Evolutionary conservation across 305 asterid species (phyloP).

Genomic region (Rubia tinctorum): DNA sequence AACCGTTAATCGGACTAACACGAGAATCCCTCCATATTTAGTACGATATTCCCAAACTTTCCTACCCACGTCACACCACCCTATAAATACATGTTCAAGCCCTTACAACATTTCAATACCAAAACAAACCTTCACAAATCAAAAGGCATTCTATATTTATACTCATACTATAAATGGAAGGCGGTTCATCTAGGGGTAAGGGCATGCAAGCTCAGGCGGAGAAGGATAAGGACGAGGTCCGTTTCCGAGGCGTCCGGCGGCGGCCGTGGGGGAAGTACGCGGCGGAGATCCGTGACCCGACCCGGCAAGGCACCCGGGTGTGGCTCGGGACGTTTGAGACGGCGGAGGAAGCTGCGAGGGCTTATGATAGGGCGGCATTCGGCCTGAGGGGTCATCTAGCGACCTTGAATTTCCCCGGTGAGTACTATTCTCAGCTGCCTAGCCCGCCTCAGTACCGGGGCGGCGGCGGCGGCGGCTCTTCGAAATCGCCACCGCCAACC

Average conservation of each 20-base stretch:
- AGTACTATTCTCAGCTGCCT: constrained; percentile 53
- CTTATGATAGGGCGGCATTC: constrained; percentile 67
- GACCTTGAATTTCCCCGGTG: constrained; percentile 60
- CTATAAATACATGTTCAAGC: constrained; percentile 17
- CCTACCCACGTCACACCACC: constrained; percentile 21
- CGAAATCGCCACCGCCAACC: neutral
- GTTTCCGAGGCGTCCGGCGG: constrained; percentile 62
- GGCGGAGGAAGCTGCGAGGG: constrained; percentile 81
- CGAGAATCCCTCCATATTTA: constrained; percentile 13
- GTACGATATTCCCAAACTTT: neutral
- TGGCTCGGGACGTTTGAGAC: constrained; percentile 86
- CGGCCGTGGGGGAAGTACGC: constrained; percentile 83
- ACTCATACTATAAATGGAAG: constrained; percentile 38
- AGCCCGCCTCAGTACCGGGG: constrained; percentile 19
- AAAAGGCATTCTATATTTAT: neutral
- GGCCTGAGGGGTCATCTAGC: constrained; percentile 75
- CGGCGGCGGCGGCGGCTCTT: neutral
- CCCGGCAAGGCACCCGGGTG: constrained; percentile 47
- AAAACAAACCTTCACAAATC: neutral
- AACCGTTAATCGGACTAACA: too few relatives aligned
- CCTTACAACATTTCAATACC: neutral
- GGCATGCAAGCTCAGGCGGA: constrained; percentile 48
- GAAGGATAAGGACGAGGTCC: constrained; percentile 34
- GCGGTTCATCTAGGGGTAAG: constrained; percentile 34
- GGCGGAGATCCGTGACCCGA: constrained; percentile 86